Conservation (phyloP, 768 basidiomycete species). For the Tephrocybe rancida region DNA sequence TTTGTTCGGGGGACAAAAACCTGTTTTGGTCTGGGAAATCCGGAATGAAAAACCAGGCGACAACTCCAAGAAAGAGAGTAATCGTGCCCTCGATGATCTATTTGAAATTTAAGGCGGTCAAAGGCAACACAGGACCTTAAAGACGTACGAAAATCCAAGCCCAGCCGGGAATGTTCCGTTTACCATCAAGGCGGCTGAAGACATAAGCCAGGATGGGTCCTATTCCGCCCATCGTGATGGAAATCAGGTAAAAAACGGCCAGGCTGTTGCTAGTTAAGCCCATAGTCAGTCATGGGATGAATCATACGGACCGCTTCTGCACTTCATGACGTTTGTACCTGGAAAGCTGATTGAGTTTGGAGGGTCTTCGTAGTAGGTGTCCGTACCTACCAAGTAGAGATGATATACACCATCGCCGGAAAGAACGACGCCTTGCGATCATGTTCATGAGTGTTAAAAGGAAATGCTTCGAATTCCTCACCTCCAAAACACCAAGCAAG, state of each 20-base stretch:
- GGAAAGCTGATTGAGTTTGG: slow-evolving; percentile 5
- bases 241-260: slow-evolving; percentile 42
- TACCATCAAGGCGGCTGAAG: slow-evolving; percentile 42
- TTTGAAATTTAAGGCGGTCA: background rate
- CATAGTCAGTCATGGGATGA: background rate
- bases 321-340: slow-evolving; percentile 52
- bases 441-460: slow-evolving; percentile 1
- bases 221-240: slow-evolving; percentile 41
- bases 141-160: slow-evolving; percentile 50
- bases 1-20: slow-evolving; percentile 45
- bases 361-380: background rate
- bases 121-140: background rate
- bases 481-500: slow-evolving; percentile 48
- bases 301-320: slow-evolving; percentile 37
- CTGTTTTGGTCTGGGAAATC: slow-evolving; percentile 50
- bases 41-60: slow-evolving; percentile 45
- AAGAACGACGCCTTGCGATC: slow-evolving; percentile 42
- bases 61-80: slow-evolving; percentile 40
- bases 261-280: slow-evolving; percentile 25
- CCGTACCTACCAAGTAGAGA: slow-evolving; percentile 42
- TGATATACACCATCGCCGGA: slow-evolving; percentile 46
- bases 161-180: slow-evolving; percentile 44
- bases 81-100: slow-evolving; percentile 49
- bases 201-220: slow-evolving; percentile 47
- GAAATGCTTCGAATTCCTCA: slow-evolving; percentile 14